phyloP scores from a whole-genome alignment of 495 filamentous ascomycete species.

The Baudoinia panamericana region DNA sequence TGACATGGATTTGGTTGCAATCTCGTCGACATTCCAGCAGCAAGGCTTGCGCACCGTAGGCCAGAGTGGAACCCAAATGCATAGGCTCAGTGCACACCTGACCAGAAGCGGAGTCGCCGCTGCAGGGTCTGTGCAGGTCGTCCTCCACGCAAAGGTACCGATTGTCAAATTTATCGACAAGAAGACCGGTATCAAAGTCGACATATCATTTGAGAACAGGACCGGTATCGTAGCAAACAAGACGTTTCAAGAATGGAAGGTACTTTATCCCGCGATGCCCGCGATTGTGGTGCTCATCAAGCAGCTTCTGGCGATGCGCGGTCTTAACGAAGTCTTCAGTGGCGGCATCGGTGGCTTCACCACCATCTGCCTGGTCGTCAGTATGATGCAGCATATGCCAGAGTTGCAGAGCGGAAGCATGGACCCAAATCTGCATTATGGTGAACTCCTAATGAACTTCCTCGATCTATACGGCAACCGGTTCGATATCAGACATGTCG shows the following conservation, averaged over 20 bases:
- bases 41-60: slow-evolving; percentile 34
- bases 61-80: slow-evolving; percentile 34
- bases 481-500: slow-evolving; percentile 52
- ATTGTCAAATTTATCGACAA: slow-evolving; percentile 80
- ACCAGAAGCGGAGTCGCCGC: slow-evolving; percentile 36
- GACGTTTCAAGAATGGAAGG: slow-evolving; percentile 68
- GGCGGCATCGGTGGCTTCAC: slow-evolving; percentile 94
- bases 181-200: slow-evolving; percentile 60
- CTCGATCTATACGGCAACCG: slow-evolving; percentile 74
- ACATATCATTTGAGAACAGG: slow-evolving; percentile 87
- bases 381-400: slow-evolving; percentile 66
- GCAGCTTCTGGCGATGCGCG: slow-evolving; percentile 78
- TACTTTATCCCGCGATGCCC: slow-evolving; percentile 67
- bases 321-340: slow-evolving; percentile 74
- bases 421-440: slow-evolving; percentile 51
- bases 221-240: slow-evolving; percentile 63
- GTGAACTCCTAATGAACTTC: slow-evolving; percentile 69
- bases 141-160: slow-evolving; percentile 69
- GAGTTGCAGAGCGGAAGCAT: slow-evolving; percentile 45
- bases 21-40: slow-evolving; percentile 48
- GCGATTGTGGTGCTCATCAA: slow-evolving; percentile 75
- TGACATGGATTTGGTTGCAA: slow-evolving; percentile 86
- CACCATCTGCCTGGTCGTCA: slow-evolving; percentile 83
- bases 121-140: slow-evolving; percentile 44
- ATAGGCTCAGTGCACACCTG: slow-evolving; percentile 39